Base-by-base conservation (phyloP, 2,329 filamentous ascomycete species). In the Aureobasidium sp. region DNA sequence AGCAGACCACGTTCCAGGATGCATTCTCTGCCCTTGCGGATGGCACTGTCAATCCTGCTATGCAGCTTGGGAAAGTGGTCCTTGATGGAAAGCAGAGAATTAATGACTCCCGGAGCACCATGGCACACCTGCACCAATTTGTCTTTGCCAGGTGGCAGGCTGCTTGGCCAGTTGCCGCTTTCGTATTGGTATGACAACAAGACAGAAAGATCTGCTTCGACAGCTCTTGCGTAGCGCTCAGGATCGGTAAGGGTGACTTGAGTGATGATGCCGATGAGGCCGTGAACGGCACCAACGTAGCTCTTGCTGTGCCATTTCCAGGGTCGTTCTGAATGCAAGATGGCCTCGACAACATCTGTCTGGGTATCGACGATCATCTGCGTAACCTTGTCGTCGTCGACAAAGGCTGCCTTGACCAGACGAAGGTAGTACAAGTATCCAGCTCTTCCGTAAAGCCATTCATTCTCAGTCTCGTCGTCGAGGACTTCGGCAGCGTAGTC, bases 341-440 rank as follows among this genome's bases (percentile, higher is more conserved):
- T 87, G 41, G 81, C 80, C 37, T 83, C 78, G 26, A 84, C 80
- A 1, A 89, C 77, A 62, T 81, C 79, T 10, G 78, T 76, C 41
- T 87, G 81, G 1, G 83, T 80, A 13, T 79, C 76, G 32, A 79
- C 75, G 63, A 83, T 77, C 32, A 79, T 72, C 59, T 86, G 80
- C 10, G 83, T 72, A 0, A 81, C 76, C 9, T 75, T 70, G 17
- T 75, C 74, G 60, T 81, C 79, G 36, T 79, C 76, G 0, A 78
- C 72, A 50, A 88, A 82, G 65, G 80, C 81, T 32, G 80, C 78
- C 26, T 81, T 81, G 37, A 88, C 82, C 63, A 89, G 74, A 0
- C 88, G 79, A 44, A 90, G 78, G 47, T 89, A 76, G 70, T 89
- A 90, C 27, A 90, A 76, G 59, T 85, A 83, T 0, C 87, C 87